phyloP scores from a whole-genome alignment of 257 asterid species.

The Solanum pennellii region DNA sequence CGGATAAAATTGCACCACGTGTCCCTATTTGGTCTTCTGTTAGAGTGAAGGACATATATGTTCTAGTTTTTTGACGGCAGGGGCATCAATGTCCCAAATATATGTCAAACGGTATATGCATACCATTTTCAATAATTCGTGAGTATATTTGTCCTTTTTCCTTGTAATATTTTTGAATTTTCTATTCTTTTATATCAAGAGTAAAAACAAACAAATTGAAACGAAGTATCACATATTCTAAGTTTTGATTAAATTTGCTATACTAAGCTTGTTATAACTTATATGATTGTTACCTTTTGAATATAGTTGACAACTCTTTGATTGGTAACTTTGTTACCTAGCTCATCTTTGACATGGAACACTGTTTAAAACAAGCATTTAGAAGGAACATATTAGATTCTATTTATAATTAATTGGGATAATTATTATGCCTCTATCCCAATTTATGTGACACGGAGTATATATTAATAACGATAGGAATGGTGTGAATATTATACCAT shows the following conservation, averaged over 20 bases:
- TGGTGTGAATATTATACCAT: conserved; percentile 23
- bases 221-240: neutral
- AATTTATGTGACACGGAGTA: neutral
- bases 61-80: too few species aligned
- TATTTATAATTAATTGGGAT: neutral
- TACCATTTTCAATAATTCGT: too few species aligned
- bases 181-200: too few species aligned
- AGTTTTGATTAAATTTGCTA: neutral
- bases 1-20: too few species aligned
- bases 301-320: conserved; percentile 48
- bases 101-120: too few species aligned
- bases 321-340: conserved; percentile 53
- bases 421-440: neutral
- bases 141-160: too few species aligned
- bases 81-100: too few species aligned
- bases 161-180: too few species aligned
- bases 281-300: conserved; percentile 33
- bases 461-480: neutral
- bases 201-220: neutral
- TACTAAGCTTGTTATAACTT: neutral
- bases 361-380: conserved; percentile 26
- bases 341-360: conserved; percentile 59
- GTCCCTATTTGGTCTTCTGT: too few species aligned
- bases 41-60: too few species aligned
- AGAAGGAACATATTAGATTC: neutral